Evolutionary conservation across 73 alveolate species (phyloP), one percentile per base, ranked within the genome.

Genomic region (Stentor roeselii): DNA sequence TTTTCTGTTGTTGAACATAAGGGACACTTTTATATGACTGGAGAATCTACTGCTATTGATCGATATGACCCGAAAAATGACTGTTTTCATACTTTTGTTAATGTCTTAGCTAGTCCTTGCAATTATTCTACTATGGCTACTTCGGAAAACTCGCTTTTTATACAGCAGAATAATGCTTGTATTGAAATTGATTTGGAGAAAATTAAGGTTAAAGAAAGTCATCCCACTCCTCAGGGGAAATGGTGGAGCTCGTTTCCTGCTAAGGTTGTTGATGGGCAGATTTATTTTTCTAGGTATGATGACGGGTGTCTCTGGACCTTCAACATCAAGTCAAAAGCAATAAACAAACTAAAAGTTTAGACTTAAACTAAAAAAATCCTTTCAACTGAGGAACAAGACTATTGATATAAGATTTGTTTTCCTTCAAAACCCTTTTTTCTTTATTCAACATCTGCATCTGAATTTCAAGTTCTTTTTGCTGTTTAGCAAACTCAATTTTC

Each of bases 1-100:
- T 67, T 67, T 67, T 21, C 80, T 27, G 80, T 34, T 21, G 41
- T 32, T 1, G 37, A 27, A 15, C 41, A 21, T 67, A 67, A 67
- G 21, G 80, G 41, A 67, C 2, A 11, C 41, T 30, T 67, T 67
- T 67, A 67, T 67, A 67, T 67, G 80, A 32, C 80, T 67, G 80
- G 80, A 50, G 67, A 50, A 11, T 11, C 30, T 50, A 50, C 6
- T 11, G 21, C 6, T 50, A 6, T 50, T 50, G 67, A 50, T 50
- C 6, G 21, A 50, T 50, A 50, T 50, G 21, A 50, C 67, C 67
- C 67, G 6, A 50, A 50, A 50, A 50, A 6, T 50, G 67, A 50
- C 67, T 11, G 30, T 11, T 50, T 11, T 50, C 30, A 50, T 11
- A 50, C 30, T 50, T 50, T 50, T 50, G 21, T 11, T 11, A 21